Evolutionary conservation across 2,329 filamentous ascomycete species (phyloP).

Genomic region (Rhytidhysteron rufulum): DNA sequence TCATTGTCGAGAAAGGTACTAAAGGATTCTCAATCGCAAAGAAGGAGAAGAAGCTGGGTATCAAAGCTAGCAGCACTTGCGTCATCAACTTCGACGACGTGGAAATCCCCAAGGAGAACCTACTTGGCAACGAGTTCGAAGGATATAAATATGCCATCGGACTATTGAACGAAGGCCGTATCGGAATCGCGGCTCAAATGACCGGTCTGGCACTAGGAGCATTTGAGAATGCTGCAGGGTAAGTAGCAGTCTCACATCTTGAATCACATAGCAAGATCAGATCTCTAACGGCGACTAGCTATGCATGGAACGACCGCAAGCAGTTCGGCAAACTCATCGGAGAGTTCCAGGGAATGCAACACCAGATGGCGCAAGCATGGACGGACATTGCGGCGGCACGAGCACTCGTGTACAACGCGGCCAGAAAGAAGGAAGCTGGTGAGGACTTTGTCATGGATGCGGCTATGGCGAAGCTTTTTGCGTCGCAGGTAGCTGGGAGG

Average conservation of each 20-base stretch:
- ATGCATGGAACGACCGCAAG: constrained; percentile 97
- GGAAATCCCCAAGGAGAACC: constrained; percentile 78
- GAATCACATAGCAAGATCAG: too few relatives aligned
- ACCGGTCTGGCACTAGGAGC: constrained; percentile 91
- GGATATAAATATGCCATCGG: constrained; percentile 98
- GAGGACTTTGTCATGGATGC: constrained; percentile 93
- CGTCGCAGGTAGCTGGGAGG: constrained; percentile 85
- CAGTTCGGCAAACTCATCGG: constrained; percentile 93
- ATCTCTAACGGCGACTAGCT: constrained; percentile 48
- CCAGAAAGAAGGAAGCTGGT: constrained; percentile 96
- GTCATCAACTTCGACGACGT: constrained; percentile 98
- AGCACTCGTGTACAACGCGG: constrained; percentile 90
- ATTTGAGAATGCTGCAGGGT: constrained; percentile 88
- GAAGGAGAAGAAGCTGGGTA: constrained; percentile 99
- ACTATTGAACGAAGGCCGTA: constrained; percentile 91
- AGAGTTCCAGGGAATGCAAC: constrained; percentile 99
- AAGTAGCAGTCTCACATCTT: constrained; percentile 24
- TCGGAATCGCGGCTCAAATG: constrained; percentile 98
- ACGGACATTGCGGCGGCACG: constrained; percentile 89
- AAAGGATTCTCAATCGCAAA: constrained; percentile 93
- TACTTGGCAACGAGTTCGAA: constrained; percentile 83
- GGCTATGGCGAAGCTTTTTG: constrained; percentile 96
- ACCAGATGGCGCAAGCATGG: constrained; percentile 95
- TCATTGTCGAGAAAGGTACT: constrained; percentile 85
- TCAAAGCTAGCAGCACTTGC: constrained; percentile 92